phyloP scores from a whole-genome alignment of 2,329 filamentous ascomycete species.

The Sarocladiaceae sp. region DNA sequence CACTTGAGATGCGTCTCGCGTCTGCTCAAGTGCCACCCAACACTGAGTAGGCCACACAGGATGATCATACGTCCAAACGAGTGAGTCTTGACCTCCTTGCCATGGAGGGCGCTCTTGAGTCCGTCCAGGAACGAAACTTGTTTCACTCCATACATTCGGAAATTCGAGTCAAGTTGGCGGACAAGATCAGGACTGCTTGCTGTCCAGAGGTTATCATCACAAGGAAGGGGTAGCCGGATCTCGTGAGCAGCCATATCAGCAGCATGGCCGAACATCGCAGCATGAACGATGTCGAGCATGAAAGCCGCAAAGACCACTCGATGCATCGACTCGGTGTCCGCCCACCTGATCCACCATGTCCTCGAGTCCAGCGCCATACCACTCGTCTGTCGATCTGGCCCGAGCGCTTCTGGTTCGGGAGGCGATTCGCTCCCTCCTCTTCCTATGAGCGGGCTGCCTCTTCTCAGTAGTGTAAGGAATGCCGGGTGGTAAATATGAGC shows the following conservation, averaged over 20 bases:
- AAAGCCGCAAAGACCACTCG: constrained; percentile 86
- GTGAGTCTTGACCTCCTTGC: constrained; percentile 76
- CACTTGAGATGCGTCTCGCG: constrained; percentile 76
- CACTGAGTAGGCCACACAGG: constrained; percentile 85
- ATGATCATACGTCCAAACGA: constrained; percentile 85
- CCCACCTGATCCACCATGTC: constrained; percentile 79
- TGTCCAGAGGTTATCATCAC: constrained; percentile 82
- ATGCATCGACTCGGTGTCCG: constrained; percentile 81
- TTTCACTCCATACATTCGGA: constrained; percentile 75
- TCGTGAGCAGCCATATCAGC: constrained; percentile 91
- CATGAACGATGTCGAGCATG: constrained; percentile 83
- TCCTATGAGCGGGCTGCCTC: constrained; percentile 87
- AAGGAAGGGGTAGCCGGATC: constrained; percentile 79
- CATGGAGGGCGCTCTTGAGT: constrained; percentile 77
- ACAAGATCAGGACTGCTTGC: constrained; percentile 75
- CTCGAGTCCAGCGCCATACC: constrained; percentile 33
- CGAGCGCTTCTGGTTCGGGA: constrained; percentile 41
- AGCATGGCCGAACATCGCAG: constrained; percentile 87
- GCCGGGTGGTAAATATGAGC: constrained; percentile 78
- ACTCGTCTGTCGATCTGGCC: constrained; percentile 32
- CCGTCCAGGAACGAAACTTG: constrained; percentile 79
- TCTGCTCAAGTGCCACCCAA: constrained; percentile 84
- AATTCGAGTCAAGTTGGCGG: constrained; percentile 68
- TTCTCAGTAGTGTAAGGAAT: constrained; percentile 59
- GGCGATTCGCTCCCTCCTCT: constrained; percentile 45